Percentiles rank a stretch among this genome's conserved stretches.
Evolutionary conservation across 2,329 filamentous ascomycete genomes (phyloP).

Genomic region (Parafenestella ontariensis): DNA sequence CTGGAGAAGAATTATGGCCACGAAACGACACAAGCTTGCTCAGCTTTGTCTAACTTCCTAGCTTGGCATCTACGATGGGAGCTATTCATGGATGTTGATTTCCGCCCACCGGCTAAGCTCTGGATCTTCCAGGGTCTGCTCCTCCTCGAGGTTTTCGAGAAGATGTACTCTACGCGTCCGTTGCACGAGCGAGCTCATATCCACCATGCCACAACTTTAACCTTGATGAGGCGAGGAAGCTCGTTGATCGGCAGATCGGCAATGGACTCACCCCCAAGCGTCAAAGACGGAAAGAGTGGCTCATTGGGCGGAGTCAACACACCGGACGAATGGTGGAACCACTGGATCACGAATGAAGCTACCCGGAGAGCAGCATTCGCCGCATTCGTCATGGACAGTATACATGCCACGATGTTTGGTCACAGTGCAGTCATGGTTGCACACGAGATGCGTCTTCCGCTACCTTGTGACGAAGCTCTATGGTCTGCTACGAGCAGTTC

Average conservation of each 20-base stretch:
- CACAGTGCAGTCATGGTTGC: constrained; percentile 97
- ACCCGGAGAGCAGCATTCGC: constrained; percentile 90
- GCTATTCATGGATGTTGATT: constrained; percentile 90
- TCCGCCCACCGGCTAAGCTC: constrained; percentile 88
- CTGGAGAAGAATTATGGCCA: constrained; percentile 82
- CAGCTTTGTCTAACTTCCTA: constrained; percentile 85
- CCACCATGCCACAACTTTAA: constrained; percentile 94
- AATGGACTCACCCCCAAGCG: constrained; percentile 81
- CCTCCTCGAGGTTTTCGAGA: constrained; percentile 91
- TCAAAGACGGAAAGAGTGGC: constrained; percentile 66
- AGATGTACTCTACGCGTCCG: constrained; percentile 93
- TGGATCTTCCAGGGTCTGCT: constrained; percentile 95
- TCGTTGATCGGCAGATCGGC: constrained; percentile 87
- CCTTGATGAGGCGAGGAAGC: constrained; percentile 90
- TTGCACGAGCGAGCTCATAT: constrained; percentile 95
- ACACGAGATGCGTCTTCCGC: constrained; percentile 87
- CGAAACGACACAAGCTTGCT: constrained; percentile 76
- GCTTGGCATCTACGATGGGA: constrained; percentile 96
- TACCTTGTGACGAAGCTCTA: constrained; percentile 90
- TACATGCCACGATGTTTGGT: constrained; percentile 97
- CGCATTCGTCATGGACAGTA: constrained; percentile 93
- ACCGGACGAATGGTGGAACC: constrained; percentile 90
- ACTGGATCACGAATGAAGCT: constrained; percentile 94
- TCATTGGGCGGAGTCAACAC: constrained; percentile 65
- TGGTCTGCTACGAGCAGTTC: constrained; percentile 90